Evolutionary conservation across 441 rosid species (phyloP), one percentile per base, ranked within the genome.

Genomic region (Capsella rubella): DNA sequence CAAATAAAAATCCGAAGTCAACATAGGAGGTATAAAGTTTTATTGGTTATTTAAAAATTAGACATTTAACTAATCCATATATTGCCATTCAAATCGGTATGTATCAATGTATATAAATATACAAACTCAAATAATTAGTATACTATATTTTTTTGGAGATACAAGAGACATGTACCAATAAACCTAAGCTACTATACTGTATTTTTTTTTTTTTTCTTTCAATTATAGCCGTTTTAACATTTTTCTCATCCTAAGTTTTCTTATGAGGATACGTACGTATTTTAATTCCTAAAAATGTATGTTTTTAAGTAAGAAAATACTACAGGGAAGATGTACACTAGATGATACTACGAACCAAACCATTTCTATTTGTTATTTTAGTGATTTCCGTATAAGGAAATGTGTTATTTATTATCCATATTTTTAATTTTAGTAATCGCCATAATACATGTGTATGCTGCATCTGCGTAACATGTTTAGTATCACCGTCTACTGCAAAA

Each of bases 401-500:
- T 73, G 47, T 14, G 51, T 40, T 51, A 39, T 12, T 21, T 21
- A 21, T 21, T 21, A 9, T 29, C 14, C 54, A 62, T 72, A 62
- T 40, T 43, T 40, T 43, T 31, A 10, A n/a, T 34, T 21, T 53
- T 25, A 49, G 21, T 37, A 55, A 56, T 56, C 34, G 40, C 51
- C 16, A 35, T 28, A 49, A 11, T 64, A 14, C 61, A 67, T 67
- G 45, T 65, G 66, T 55, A 57, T 14, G 68, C 69, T 14, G 63
- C 63, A 67, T 59, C 18, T 51, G 63, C 69, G n/a, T 51, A 60
- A 43, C 69, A 75, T 68, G 64, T 68, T 51, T 27, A 61, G 69
- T 75, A 10, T 53, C 32, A 37, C 64, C 47, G 64, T 59, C 64
- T 21, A 12, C 47, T 51, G 16, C 67, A 67, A 37, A 37, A 7